Evolutionary conservation across 208 protist genomes (phyloP).

Genomic region (Hexamita inflata): DNA sequence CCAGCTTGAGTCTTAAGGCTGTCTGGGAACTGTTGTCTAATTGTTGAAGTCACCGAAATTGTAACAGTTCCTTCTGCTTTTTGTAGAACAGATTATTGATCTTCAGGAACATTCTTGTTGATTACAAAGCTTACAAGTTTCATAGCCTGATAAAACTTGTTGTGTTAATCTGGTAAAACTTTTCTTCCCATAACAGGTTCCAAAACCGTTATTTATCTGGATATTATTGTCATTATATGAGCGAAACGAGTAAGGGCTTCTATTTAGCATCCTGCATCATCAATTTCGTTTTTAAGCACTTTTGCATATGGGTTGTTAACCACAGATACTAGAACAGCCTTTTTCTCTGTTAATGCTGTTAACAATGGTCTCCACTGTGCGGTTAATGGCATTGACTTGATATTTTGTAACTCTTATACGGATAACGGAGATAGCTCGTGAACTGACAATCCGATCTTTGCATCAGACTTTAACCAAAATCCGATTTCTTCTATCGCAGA

Average conservation of each 20-base stretch:
- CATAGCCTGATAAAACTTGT: conserved; percentile 19
- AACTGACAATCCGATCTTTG: no score
- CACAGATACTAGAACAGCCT: background rate
- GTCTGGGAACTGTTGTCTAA: background rate
- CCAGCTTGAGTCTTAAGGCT: background rate
- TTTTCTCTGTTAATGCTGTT: no score
- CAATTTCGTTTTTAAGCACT: background rate
- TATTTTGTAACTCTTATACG: no score
- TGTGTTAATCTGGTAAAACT: background rate
- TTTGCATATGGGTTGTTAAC: background rate
- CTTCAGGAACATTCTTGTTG: background rate
- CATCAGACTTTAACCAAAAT: no score
- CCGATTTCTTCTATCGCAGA: no score
- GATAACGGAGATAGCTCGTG: no score
- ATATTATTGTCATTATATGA: background rate
- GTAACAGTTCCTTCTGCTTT: no score
- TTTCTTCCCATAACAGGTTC: conserved; percentile 26
- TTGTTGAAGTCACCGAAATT: background rate
- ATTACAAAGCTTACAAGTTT: background rate
- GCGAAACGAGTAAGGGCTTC: background rate
- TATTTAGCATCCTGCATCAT: background rate
- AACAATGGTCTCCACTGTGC: no score
- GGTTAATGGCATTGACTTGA: no score
- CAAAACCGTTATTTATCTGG: background rate
- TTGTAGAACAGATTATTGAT: no score